Evolutionary conservation across 179 eudicot genomes (phyloP).

Genomic region (Actinidia chinensis): DNA sequence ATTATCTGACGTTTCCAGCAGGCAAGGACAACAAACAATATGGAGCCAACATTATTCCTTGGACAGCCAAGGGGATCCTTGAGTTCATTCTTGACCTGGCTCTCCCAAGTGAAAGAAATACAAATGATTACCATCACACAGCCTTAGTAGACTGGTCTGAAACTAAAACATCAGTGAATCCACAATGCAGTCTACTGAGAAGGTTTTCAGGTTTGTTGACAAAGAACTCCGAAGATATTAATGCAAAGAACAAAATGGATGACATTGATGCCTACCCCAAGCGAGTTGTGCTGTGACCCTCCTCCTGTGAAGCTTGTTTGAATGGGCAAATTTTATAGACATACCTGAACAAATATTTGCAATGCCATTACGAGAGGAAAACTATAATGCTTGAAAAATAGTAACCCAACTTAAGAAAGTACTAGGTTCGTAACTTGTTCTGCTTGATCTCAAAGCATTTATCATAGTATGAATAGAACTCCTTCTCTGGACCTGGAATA

Average conservation of each 20-base stretch:
- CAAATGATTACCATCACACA: slow-evolving; percentile 1
- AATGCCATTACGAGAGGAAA: slow-evolving; percentile 8
- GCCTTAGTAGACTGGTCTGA: neutral
- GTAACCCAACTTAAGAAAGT: neutral
- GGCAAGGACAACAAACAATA: slow-evolving; percentile 1
- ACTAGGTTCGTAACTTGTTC: slow-evolving; percentile 58
- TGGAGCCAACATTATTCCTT: neutral
- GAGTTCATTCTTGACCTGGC: slow-evolving; percentile 7
- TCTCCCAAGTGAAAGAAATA: neutral
- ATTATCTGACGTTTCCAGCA: slow-evolving; percentile 1
- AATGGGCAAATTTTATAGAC: slow-evolving; percentile 91
- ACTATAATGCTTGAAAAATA: neutral
- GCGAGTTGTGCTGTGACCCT: slow-evolving; percentile 85
- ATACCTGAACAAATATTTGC: slow-evolving; percentile 55
- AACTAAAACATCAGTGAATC: neutral
- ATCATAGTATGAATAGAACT: slow-evolving; percentile 83
- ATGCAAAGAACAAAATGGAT: slow-evolving; percentile 7
- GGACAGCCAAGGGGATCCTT: slow-evolving; percentile 11
- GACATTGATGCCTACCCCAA: slow-evolving; percentile 65
- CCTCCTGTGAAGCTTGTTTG: slow-evolving; percentile 89
- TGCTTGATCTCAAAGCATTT: slow-evolving; percentile 90
- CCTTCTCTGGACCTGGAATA: slow-evolving; percentile 82
- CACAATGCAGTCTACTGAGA: neutral
- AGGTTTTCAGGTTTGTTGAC: slow-evolving; percentile 5
- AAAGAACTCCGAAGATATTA: neutral